phyloP scores from a whole-genome alignment of 805 yeast genomes.

The Ogataea neopini region DNA sequence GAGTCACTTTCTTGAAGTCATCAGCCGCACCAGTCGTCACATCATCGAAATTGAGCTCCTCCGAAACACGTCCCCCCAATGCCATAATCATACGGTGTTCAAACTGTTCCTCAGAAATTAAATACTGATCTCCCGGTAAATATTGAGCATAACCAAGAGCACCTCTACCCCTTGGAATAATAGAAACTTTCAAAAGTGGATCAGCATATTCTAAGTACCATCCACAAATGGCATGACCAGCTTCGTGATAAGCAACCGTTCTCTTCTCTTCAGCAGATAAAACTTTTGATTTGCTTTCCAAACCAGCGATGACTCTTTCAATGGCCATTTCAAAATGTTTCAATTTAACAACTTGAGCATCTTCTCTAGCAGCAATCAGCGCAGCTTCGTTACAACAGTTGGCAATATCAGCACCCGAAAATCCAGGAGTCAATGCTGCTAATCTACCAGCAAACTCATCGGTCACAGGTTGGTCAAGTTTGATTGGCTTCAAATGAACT shows the following conservation, averaged over 20 bases:
- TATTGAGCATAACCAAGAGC: conserved; percentile 98
- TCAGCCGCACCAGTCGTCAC: conserved; percentile 96
- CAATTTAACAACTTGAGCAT: conserved; percentile 67
- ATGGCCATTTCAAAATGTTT: conserved; percentile 93
- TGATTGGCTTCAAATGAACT: conserved; percentile 79
- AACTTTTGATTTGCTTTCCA: conserved; percentile 85
- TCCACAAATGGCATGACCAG: conserved; percentile 98
- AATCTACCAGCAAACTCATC: conserved; percentile 76
- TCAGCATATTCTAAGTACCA: conserved; percentile 93
- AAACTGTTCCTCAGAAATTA: conserved; percentile 73
- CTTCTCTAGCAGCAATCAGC: conserved; percentile 87
- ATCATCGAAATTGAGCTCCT: conserved; percentile 87
- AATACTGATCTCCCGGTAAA: conserved; percentile 87
- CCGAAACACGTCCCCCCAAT: conserved; percentile 94
- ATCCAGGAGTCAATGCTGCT: conserved; percentile 97
- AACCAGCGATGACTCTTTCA: conserved; percentile 95
- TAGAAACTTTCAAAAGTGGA: conserved; percentile 92
- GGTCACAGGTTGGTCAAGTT: conserved; percentile 48
- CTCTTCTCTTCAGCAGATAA: conserved; percentile 83
- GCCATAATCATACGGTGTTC: conserved; percentile 93
- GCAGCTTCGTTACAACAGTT: conserved; percentile 98
- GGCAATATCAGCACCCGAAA: conserved; percentile 98
- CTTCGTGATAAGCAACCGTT: conserved; percentile 96
- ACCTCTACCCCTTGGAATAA: conserved; percentile 95
- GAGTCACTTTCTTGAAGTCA: conserved; percentile 94